A percentile compares a stretch with the other conserved stretches of the same genome.
These are phyloP conservation scores for Tuber microsphaerosporum DNA, from an alignment of 495 filamentous ascomycete species.

Conservation along the genomic window DNA sequence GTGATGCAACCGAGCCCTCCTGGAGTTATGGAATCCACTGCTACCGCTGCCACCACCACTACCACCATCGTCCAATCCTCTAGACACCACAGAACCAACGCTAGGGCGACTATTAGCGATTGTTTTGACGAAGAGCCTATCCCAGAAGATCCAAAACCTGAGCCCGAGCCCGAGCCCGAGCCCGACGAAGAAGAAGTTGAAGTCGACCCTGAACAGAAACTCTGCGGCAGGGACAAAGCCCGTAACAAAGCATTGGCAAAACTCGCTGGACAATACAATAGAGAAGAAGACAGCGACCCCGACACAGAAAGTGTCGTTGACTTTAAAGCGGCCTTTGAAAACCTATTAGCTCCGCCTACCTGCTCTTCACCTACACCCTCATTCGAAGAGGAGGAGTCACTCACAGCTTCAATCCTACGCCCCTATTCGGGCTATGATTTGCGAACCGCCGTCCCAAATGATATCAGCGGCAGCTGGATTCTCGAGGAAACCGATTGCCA, in stretches of 20 bases:
- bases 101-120: not conserved
- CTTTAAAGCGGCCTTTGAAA: not conserved
- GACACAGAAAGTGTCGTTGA: not conserved
- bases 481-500: not conserved
- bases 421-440: not conserved
- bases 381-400: not conserved
- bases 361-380: not conserved
- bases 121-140: conserved; percentile 9
- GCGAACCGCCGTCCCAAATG: not conserved
- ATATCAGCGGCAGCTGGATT: not conserved
- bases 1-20: conserved; percentile 4
- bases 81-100: not conserved
- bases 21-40: not conserved
- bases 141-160: not conserved
- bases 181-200: not conserved
- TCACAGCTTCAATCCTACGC: not conserved
- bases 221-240: conserved; percentile 4
- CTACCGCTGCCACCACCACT: not conserved
- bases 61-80: not conserved
- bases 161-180: not conserved
- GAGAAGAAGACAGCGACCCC: not conserved
- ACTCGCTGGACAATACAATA: conserved; percentile 5
- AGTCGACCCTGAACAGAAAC: not conserved
- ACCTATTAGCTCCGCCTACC: not conserved
- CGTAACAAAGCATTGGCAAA: conserved; percentile 16